Evolutionary conservation across 2,329 filamentous ascomycete genomes (phyloP), one percentile per base, ranked within the genome.

Genomic region (Ceratocystis lukuohia): DNA sequence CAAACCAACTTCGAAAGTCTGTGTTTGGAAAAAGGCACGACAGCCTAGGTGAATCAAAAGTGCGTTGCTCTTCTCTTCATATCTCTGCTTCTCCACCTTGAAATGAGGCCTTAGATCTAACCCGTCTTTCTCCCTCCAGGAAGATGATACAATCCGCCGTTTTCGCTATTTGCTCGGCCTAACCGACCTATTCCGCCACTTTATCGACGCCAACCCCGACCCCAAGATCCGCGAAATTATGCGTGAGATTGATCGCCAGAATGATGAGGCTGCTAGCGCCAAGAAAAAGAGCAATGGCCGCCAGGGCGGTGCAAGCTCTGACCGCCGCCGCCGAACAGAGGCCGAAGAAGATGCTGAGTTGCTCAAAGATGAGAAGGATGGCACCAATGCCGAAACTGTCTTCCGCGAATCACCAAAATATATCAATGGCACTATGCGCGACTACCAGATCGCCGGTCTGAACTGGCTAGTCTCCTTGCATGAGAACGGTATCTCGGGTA

Each of bases 401-500:
- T 99, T 99, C 76, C 86, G 93, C 69, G 94, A 97, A 69, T 97
- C 93, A 1, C 94, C 94, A 12, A 77, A 86, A n/a, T 99, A 89
- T 74, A 86, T 99, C 69, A 78, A 96, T 17, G 88, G 94, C 57
- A 80, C 84, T 67, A 96, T 99, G 91, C 87, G 94, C 73, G 94
- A 99, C 75, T 99, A 99, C 76, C 94, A 99, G 75, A 81, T 99
- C 71, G 89, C 90, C 44, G 94, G 94, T 70, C 80, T 99, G 70
- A 99, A 99, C 76, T 99, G 94, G 94, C 83, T 99, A 59, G 91
- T 99, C 71, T 97, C 92, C 12, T 82, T 99, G 5, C 94, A 99
- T 72, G 94, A 99, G 76, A 99, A 99, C 72, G 94, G 94, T 79
- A 99, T 99, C 70, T 97, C 93, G 22, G 94, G 94, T 71, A 99